These are phyloP conservation scores for Stramenopiles sp. DNA, from an alignment of 352 stramenopile species.

Conservation along the genomic window DNA sequence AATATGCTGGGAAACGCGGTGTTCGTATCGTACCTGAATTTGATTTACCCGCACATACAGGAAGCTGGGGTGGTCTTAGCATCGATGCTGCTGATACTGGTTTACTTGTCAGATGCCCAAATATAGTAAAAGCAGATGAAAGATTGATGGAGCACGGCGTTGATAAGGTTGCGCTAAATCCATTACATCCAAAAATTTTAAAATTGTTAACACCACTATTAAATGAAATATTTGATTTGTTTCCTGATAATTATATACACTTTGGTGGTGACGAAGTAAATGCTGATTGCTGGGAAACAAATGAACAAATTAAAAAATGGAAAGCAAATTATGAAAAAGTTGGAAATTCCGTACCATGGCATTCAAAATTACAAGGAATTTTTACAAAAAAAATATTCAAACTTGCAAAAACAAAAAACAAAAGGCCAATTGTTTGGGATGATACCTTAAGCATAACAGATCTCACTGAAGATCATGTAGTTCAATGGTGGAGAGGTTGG, in stretches of 20 bases:
- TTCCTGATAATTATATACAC: constrained; percentile 21
- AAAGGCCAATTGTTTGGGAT: neutral
- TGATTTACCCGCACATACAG: constrained; percentile 18
- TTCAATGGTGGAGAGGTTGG: constrained; percentile 1
- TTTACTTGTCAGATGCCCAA: constrained; percentile 7
- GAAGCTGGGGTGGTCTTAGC: constrained; percentile 15
- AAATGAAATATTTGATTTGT: constrained; percentile 12
- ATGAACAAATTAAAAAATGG: constrained; percentile 13
- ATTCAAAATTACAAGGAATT: neutral
- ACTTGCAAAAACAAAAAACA: neutral
- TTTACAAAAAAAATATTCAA: neutral
- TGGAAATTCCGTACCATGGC: neutral
- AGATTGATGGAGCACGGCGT: constrained; percentile 4
- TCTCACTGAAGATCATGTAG: neutral
- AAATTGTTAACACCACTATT: constrained; percentile 16
- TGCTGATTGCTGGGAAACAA: constrained; percentile 19
- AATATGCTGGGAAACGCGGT: constrained; percentile 17
- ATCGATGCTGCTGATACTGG: constrained; percentile 12
- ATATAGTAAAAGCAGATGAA: neutral
- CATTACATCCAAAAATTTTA: constrained; percentile 14
- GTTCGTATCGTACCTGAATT: constrained; percentile 22
- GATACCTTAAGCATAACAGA: neutral
- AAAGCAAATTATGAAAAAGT: constrained; percentile 4
- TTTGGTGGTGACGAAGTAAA: constrained; percentile 22
- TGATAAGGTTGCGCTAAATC: constrained; percentile 15